Base-by-base conservation (phyloP, 2,329 filamentous ascomycete genomes). In the Aspergillus fructus region DNA sequence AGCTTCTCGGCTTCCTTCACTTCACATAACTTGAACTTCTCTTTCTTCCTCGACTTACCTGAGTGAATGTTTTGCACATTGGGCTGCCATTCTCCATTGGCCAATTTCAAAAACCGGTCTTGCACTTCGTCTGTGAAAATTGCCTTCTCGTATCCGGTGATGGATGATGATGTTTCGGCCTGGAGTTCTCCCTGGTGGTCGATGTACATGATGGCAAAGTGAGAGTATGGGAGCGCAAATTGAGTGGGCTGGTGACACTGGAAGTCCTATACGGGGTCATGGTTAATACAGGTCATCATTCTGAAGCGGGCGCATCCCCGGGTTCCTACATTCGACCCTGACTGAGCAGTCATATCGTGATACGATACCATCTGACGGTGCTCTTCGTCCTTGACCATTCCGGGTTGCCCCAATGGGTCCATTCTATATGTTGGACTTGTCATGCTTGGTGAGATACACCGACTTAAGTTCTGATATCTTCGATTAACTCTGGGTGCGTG, bases 71-170 rank as follows among this genome's bases (percentile, higher is more conserved):
- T 55, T 40, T 61, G 65, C 53, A 66, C 48, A 39, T 49, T 58
- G 6, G 64, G 27, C 37, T 68, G 64, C 48, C 60, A 58, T 21
- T 54, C 61, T 15, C 66, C 59, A 12, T 62, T 56, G 8, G 66
- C 58, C 42, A 71, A 59, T 55, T 69, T 69, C 55, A 74, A 56
- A 52, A 75, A 75, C 33, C 66, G 62, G 27, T 71, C 67, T 48
- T 66, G 70, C 42, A 74, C 66, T n/a, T 74, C 72, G 3, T 68
- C 66, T 2, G 72, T 72, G 59, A 75, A 74, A 17, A 75, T 71
- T 0, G 63, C 59, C 15, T 64, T 68, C 34, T 66, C 70, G 41
- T 66, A 71, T 17, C 68, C 67, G 15, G 66, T 60, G 48, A 74
- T 66, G 9, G 72, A 74, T 9, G 69, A 62, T 0, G 73, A 75